Percentiles rank a stretch among this genome's conserved stretches.
phyloP scores from a whole-genome alignment of 2,329 filamentous ascomycete genomes.

The Cytospora piceicola region DNA sequence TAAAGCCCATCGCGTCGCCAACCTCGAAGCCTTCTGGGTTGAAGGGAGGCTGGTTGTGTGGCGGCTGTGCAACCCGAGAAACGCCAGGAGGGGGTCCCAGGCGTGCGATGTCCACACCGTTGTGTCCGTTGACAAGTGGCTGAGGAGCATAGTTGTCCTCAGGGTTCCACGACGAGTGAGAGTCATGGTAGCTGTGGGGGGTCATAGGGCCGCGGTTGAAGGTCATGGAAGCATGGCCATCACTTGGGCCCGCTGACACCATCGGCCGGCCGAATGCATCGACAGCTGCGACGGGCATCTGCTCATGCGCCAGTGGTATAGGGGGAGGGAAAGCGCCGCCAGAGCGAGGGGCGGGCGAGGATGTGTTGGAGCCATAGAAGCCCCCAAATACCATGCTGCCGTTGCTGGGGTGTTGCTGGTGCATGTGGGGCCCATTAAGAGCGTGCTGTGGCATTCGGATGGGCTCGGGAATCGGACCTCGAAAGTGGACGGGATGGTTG shows the following conservation, averaged over 20 bases:
- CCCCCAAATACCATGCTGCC: slow-evolving; percentile 61
- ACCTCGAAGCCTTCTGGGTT: slow-evolving; percentile 23
- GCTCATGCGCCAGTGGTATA: slow-evolving; percentile 31
- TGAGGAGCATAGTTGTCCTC: slow-evolving; percentile 35
- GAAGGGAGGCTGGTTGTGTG: slow-evolving; percentile 26
- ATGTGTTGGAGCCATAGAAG: slow-evolving; percentile 58
- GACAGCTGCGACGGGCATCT: slow-evolving; percentile 37
- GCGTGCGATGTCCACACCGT: slow-evolving; percentile 20
- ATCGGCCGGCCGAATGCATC: slow-evolving; percentile 45
- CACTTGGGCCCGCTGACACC: slow-evolving; percentile 42
- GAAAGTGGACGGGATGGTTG: slow-evolving; percentile 24
- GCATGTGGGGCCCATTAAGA: slow-evolving; percentile 45
- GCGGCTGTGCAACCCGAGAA: slow-evolving; percentile 40
- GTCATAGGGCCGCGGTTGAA: slow-evolving; percentile 57
- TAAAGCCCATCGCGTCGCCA: slow-evolving; percentile 24
- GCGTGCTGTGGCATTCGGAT: slow-evolving; percentile 29
- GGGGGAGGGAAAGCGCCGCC: slow-evolving; percentile 54
- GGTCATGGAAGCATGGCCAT: slow-evolving; percentile 34
- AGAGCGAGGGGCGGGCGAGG: slow-evolving; percentile 59
- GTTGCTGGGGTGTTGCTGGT: slow-evolving; percentile 58
- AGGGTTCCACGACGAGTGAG: slow-evolving; percentile 57
- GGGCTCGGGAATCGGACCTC: slow-evolving; percentile 26
- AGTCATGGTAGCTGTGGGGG: slow-evolving; percentile 65
- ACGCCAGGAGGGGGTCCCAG: slow-evolving; percentile 24
- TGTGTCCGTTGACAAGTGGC: slow-evolving; percentile 26